Base-by-base conservation (phyloP, 2,329 filamentous ascomycete species). In the Aspergillus sergii region DNA sequence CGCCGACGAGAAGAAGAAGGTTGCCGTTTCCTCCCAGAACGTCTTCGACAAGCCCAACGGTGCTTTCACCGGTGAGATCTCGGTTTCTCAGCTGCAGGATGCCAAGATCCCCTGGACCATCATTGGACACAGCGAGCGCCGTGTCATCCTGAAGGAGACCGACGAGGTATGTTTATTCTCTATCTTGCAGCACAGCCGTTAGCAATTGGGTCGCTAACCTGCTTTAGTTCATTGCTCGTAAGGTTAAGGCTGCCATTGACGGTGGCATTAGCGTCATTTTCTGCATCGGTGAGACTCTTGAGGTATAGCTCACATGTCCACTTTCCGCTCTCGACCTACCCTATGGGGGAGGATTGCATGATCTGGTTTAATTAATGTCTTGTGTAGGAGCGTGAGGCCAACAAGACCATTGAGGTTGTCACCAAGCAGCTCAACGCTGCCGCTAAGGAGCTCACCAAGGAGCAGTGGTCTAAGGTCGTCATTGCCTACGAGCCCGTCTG, bases 401-500 rank as follows among this genome's bases (percentile, higher is more conserved):
- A 86, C 79, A 89, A 92, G 85, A 98, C 94, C 68, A 90, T 96
- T 75, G 88, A 92, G 19, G 78, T 82, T 43, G 80, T 82, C 55
- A 95, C 91, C 72, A 83, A 82, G 70, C 95, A 99, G 86, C 88
- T 99, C 73, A 86, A 88, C 68, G 93, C 93, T 69, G 92, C 94
- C 69, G 87, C 88, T 61, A 89, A 93, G 79, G 81, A 83, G 73
- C 76, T 84, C 66, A 76, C 72, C 70, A 85, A 91, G 84, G 83
- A 88, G 73, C 92, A 97, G 84, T 99, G 95, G 95, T 87, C 85
- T 76, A 95, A 95, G 85, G 88, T 99, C 69, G 95, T 99, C 78
- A 87, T 99, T 75, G 95, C 95, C 76, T 99, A 99, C 83, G 95
- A 99, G 88, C 95, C 95, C 76, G 96, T 99, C 85, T 99, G 95